Percentiles rank a stretch among this genome's conserved stretches.
phyloP scores from a whole-genome alignment of 495 filamentous ascomycete species.

The Penicillium verhagenii region DNA sequence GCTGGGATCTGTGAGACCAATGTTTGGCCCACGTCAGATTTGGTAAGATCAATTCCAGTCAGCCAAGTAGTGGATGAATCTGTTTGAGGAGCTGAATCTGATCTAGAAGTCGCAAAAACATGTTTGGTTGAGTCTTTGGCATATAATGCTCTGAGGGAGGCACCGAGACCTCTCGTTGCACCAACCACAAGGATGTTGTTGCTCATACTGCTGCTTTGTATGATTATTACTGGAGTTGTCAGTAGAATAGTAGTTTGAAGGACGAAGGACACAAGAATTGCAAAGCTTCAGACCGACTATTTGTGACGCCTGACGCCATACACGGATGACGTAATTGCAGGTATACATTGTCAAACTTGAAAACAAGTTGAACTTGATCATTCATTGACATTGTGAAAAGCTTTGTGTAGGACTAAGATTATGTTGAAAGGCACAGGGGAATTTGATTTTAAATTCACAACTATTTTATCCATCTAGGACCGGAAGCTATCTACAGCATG shows the following conservation, averaged over 20 bases:
- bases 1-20: constrained; percentile 45
- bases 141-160: constrained; percentile 59
- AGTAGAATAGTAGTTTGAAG: not conserved
- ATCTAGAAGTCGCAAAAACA: constrained; percentile 62
- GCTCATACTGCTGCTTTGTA: constrained; percentile 21
- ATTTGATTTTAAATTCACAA: no score
- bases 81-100: constrained; percentile 29
- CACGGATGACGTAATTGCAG: constrained; percentile 13
- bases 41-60: constrained; percentile 53
- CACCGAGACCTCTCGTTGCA: constrained; percentile 65
- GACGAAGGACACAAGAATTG: not conserved
- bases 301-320: constrained; percentile 10
- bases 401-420: no score
- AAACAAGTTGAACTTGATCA: no score
- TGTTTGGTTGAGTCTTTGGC: constrained; percentile 41
- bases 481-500: no score
- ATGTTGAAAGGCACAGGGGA: no score
- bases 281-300: not conserved
- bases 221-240: no score
- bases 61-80: constrained; percentile 45
- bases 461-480: no score
- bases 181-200: constrained; percentile 60
- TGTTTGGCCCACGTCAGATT: constrained; percentile 54
- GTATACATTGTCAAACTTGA: not conserved
- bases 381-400: no score